Conservation (phyloP, 78 protist genomes). For the Dictyostelium brefeldianum region DNA sequence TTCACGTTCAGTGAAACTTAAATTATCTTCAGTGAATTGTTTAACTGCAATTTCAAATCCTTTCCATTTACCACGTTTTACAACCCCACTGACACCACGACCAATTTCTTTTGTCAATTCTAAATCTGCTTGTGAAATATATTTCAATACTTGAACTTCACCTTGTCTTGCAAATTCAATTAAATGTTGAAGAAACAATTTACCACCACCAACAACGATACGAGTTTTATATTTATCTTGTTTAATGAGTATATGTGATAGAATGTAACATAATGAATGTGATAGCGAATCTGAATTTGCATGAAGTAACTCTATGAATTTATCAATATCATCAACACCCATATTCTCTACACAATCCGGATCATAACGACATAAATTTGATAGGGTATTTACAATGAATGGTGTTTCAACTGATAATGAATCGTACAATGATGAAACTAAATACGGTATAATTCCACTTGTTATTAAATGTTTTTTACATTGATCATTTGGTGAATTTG, state of each 20-base stretch:
- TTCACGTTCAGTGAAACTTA: constrained; percentile 54
- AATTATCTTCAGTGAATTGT: constrained; percentile 26
- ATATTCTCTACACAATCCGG: constrained; percentile 47
- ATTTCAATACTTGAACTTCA: not conserved
- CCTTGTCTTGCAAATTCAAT: constrained; percentile 18
- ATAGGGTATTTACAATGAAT: constrained; percentile 24
- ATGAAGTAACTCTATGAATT: constrained; percentile 6
- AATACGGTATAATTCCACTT: constrained; percentile 31
- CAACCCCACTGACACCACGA: constrained; percentile 48
- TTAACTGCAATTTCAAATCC: constrained; percentile 39
- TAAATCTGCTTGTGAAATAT: constrained; percentile 18
- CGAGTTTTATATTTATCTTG: constrained; percentile 23
- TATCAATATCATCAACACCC: constrained; percentile 59
- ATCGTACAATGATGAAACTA: constrained; percentile 57
- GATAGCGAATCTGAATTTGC: not conserved
- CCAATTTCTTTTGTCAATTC: constrained; percentile 22
- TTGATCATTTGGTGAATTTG: constrained; percentile 56
- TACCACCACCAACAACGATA: constrained; percentile 49
- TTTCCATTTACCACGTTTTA: constrained; percentile 44
- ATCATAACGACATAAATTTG: constrained; percentile 58
- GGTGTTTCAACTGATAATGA: constrained; percentile 35
- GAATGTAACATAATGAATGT: not conserved
- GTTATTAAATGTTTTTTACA: constrained; percentile 49
- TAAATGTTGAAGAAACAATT: constrained; percentile 29
- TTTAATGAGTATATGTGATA: constrained; percentile 20